Evolutionary conservation across 2,329 filamentous ascomycete species (phyloP), one percentile per base, ranked within the genome.

Genomic region (Aurifilum marmelostoma): DNA sequence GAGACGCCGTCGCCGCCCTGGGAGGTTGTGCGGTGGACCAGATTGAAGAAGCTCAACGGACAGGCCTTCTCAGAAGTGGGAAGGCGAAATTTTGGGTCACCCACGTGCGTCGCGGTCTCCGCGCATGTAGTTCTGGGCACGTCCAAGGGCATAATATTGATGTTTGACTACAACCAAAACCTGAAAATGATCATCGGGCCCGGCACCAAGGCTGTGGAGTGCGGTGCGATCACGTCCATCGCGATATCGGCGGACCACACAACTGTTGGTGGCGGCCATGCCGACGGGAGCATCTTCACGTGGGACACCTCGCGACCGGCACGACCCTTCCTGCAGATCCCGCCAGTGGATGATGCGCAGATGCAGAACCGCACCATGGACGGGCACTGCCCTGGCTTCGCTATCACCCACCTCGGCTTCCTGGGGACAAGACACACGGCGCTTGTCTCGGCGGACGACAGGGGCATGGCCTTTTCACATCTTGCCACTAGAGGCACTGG

Each of bases 381-480:
- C 82, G 95, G 96, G 1, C 96, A 99, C 80, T 82, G 96, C 27
- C 85, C 89, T 7, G 91, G 91, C 70, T 89, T 90, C 41, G 87
- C 92, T 3, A 88, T 99, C 59, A 89, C 96, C 8, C 94, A 99
- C 79, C 81, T 99, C n/a, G 96, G 95, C 0, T 99, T 99, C 77
- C 84, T 99, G 7, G 96, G 95, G 9, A 97, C 93, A 3, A 87
- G 97, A 69, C 94, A 96, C 75, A 99, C 96, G 18, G 96, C 97
- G 3, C 84, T 99, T 6, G 94, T 98, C 14, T 99, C 96, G 4
- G 96, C 96, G 2, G 94, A 99, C 79, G 92, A 97, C 75, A 89
- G 89, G 63, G 96, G 97, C 27, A 99, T 99, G 97, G 95, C 96
- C 0, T 99, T 99, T 78, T 97, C 96, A 3, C 97, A 99, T 79